Conservation (phyloP, 2,329 filamentous ascomycete genomes). For the Penicillium hesseltinei region DNA sequence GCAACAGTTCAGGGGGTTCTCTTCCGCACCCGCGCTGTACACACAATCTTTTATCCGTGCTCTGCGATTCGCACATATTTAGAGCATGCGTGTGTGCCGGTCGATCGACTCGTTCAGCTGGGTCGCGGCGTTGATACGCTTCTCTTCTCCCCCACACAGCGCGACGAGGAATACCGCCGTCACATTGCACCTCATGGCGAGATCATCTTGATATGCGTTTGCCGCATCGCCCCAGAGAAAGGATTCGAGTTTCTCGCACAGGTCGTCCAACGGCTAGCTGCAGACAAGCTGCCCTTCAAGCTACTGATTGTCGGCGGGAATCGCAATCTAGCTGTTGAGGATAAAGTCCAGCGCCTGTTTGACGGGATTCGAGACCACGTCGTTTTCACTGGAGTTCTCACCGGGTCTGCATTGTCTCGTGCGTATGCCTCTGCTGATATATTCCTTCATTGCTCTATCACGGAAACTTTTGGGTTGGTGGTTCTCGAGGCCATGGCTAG, state of each 20-base stretch:
- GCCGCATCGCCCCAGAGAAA: slow-evolving; percentile 67
- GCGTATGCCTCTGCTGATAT: slow-evolving; percentile 67
- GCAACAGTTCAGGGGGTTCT: slow-evolving; percentile 64
- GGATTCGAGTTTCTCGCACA: slow-evolving; percentile 66
- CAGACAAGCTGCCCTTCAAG: slow-evolving; percentile 58
- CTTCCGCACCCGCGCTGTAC: slow-evolving; percentile 60
- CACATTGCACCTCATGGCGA: slow-evolving; percentile 61
- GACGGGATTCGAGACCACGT: slow-evolving; percentile 55
- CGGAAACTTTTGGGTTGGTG: slow-evolving; percentile 69
- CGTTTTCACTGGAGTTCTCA: slow-evolving; percentile 65
- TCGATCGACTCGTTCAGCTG: slow-evolving; percentile 58
- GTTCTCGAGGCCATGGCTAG: slow-evolving; percentile 71
- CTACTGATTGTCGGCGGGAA: slow-evolving; percentile 68
- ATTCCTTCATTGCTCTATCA: slow-evolving; percentile 70
- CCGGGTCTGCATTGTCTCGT: slow-evolving; percentile 60
- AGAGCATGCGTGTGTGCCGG: slow-evolving; percentile 55
- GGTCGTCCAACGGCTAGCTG: slow-evolving; percentile 55
- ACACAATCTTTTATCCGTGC: slow-evolving; percentile 68
- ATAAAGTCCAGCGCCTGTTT: slow-evolving; percentile 62
- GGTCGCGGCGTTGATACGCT: slow-evolving; percentile 65
- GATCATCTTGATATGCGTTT: slow-evolving; percentile 64
- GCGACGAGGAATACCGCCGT: slow-evolving; percentile 53
- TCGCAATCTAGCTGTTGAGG: slow-evolving; percentile 61
- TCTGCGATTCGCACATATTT: slow-evolving; percentile 63
- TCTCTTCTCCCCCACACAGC: slow-evolving; percentile 57